A percentile compares a stretch with the other conserved stretches of the same genome.
Conservation (phyloP, 2,329 filamentous ascomycete genomes). For the Biscogniauxia mediterranea region DNA sequence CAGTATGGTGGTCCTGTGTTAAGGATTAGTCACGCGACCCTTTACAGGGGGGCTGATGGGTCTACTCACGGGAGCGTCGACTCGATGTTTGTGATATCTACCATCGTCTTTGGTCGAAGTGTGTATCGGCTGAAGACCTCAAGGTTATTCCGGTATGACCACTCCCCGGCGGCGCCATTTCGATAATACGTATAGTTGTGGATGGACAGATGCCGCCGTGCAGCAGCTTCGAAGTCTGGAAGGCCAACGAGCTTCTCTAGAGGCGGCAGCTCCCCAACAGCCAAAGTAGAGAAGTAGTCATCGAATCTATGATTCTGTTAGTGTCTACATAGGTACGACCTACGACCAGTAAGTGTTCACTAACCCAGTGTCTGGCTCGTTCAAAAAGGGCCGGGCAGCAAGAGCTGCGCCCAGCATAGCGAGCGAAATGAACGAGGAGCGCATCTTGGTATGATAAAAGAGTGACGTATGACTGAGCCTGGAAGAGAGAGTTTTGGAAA, state of each 20-base stretch:
- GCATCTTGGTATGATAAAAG: not conserved
- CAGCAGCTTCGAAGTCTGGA: constrained; percentile 54
- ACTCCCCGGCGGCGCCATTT: constrained; percentile 55
- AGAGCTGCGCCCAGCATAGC: constrained; percentile 32
- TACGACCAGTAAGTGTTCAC: not conserved
- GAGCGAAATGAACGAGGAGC: not conserved
- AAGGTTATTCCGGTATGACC: constrained; percentile 56
- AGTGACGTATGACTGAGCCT: not conserved
- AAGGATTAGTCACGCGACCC: constrained; percentile 16
- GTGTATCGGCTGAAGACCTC: constrained; percentile 51
- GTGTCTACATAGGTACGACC: not conserved
- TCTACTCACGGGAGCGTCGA: constrained; percentile 29
- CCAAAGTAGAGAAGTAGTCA: constrained; percentile 35
- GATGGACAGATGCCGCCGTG: constrained; percentile 45
- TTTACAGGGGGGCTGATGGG: not conserved
- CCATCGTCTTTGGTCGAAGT: constrained; percentile 47
- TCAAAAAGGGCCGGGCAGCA: constrained; percentile 43
- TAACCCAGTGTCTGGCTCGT: constrained; percentile 43
- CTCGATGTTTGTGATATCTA: constrained; percentile 48
- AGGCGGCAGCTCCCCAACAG: constrained; percentile 37
- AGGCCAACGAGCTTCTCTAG: constrained; percentile 46
- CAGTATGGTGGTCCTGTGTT: constrained; percentile 37
- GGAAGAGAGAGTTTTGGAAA: not conserved
- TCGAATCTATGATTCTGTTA: constrained; percentile 33
- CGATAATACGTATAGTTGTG: constrained; percentile 56